Percentiles rank a stretch among this genome's conserved stretches.
Conservation (phyloP, 1,139 yeast species). For the Blastobotrys niveus region DNA sequence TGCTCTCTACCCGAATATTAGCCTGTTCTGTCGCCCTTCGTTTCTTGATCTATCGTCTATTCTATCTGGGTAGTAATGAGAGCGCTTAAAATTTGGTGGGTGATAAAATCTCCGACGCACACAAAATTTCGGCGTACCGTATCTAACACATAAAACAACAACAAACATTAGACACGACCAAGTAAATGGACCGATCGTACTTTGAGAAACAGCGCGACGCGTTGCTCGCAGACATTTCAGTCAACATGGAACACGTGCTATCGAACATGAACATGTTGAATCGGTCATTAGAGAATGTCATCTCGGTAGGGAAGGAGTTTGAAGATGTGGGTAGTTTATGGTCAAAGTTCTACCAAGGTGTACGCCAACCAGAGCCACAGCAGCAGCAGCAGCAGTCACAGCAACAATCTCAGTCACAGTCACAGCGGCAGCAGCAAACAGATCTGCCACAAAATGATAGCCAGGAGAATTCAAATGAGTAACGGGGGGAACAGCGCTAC, state of each 20-base stretch:
- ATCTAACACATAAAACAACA: not conserved
- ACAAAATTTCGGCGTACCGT: not conserved
- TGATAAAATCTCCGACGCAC: no score
- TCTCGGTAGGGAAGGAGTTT: constrained; percentile 52
- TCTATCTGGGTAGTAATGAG: no score
- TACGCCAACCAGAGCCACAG: no score
- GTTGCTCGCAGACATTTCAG: constrained; percentile 39
- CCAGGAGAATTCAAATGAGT: no score
- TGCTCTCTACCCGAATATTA: no score
- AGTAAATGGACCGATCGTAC: constrained; percentile 18
- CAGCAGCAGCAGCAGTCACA: constrained; percentile 7
- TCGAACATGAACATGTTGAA: constrained; percentile 47
- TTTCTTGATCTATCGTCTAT: no score
- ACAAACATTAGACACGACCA: not conserved
- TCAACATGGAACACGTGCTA: constrained; percentile 46
- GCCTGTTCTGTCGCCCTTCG: no score
- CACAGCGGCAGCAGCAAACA: no score
- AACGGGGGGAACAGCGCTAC: no score
- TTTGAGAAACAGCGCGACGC: constrained; percentile 44
- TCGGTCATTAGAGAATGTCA: constrained; percentile 46
- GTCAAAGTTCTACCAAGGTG: constrained; percentile 46
- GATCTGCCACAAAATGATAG: no score
- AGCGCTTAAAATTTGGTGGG: no score
- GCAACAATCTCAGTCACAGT: not conserved
- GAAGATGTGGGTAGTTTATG: constrained; percentile 47